Evolutionary conservation across 805 yeast species (phyloP).

Genomic region (Kodamaea nitidulidarum): DNA sequence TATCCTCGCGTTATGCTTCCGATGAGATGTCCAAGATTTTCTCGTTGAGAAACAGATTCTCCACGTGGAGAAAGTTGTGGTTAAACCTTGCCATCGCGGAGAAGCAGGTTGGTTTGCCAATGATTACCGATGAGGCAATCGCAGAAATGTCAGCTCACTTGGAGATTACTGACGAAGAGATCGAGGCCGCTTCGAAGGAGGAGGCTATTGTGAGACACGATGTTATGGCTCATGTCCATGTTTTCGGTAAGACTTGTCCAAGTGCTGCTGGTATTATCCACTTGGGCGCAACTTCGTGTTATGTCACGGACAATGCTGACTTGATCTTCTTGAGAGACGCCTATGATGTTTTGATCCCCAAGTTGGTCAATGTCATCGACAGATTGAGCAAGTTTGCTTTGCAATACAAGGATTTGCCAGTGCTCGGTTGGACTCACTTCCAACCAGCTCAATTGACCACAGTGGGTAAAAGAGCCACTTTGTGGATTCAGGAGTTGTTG

Average conservation of each 20-base stretch:
- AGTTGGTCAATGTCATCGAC: slow-evolving; percentile 92
- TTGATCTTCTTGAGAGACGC: slow-evolving; percentile 95
- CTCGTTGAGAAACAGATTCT: slow-evolving; percentile 88
- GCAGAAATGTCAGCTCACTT: slow-evolving; percentile 77
- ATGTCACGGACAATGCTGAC: slow-evolving; percentile 96
- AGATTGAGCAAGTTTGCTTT: slow-evolving; percentile 84
- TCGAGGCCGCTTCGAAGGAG: slow-evolving; percentile 81
- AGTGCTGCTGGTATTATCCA: slow-evolving; percentile 97
- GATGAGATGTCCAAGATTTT: slow-evolving; percentile 94
- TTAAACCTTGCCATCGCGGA: slow-evolving; percentile 93
- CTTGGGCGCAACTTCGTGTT: slow-evolving; percentile 97
- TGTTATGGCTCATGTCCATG: slow-evolving; percentile 98
- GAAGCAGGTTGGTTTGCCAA: slow-evolving; percentile 78
- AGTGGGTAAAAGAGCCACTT: slow-evolving; percentile 95
- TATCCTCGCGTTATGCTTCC: slow-evolving; percentile 95
- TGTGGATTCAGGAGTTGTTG: slow-evolving; percentile 95
- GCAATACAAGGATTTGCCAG: slow-evolving; percentile 92
- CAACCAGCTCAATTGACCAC: slow-evolving; percentile 99
- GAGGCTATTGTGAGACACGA: slow-evolving; percentile 98
- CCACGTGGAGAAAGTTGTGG: slow-evolving; percentile 99
- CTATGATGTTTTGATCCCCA: slow-evolving; percentile 87
- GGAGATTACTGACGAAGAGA: slow-evolving; percentile 87
- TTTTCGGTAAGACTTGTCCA: slow-evolving; percentile 88
- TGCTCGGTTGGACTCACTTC: slow-evolving; percentile 98
- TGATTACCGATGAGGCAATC: slow-evolving; percentile 88